These are phyloP conservation scores for Hemileia vastatrix DNA, from an alignment of 1,284 basidiomycete genomes.

Conservation along the genomic window DNA sequence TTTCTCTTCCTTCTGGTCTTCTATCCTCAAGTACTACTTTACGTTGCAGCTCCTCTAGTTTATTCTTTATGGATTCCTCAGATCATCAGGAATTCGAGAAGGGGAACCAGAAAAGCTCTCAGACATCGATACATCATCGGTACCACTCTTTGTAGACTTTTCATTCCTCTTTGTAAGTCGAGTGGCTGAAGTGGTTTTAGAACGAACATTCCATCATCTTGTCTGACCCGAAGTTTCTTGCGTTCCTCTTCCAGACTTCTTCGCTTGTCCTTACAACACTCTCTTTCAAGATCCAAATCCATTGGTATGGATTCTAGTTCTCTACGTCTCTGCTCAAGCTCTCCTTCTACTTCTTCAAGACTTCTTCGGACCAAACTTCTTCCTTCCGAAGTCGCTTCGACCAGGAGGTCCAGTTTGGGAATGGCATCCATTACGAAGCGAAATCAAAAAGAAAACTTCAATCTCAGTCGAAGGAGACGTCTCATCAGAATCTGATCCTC, in stretches of 20 bases:
- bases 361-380: constrained; percentile 36
- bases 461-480: constrained; percentile 2
- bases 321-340: constrained; percentile 32
- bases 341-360: constrained; percentile 35
- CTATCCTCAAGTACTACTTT: background rate
- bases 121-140: constrained; percentile 35
- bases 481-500: constrained; percentile 22
- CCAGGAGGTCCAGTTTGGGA: constrained; percentile 31
- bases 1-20: background rate
- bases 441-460: too few relatives aligned
- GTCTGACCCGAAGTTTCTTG: background rate
- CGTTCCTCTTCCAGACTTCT: constrained; percentile 29
- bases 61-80: too few relatives aligned
- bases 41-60: constrained; percentile 15
- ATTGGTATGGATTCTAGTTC: constrained; percentile 34
- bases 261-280: constrained; percentile 35
- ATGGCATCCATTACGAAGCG: constrained; percentile 40
- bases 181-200: background rate
- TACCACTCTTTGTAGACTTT: constrained; percentile 36
- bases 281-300: constrained; percentile 35
- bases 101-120: constrained; percentile 33
- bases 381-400: constrained; percentile 30
- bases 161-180: constrained; percentile 34
- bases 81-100: constrained; percentile 36
- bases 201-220: background rate